Conservation (phyloP, 208 protist species). For the Leishmania amazonensis region DNA sequence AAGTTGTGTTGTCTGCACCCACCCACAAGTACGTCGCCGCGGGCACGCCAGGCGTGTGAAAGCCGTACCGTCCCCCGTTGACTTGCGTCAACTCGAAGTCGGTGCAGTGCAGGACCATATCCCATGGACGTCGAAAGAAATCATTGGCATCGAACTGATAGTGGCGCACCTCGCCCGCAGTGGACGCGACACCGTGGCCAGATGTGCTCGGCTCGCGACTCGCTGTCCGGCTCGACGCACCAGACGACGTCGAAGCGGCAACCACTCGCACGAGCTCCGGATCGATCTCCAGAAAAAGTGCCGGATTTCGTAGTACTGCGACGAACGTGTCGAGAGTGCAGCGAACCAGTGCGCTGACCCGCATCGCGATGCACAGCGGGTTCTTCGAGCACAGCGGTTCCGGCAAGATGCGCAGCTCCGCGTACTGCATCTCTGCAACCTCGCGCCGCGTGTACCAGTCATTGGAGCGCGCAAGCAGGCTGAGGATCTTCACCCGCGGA, state of each 20-base stretch:
- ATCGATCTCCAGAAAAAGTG: conserved; percentile 18
- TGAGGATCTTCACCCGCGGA: conserved; percentile 10
- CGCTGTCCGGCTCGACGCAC: background rate
- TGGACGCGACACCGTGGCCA: background rate
- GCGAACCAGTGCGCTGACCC: conserved; percentile 21
- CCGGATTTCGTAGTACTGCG: conserved; percentile 10
- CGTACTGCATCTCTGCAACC: conserved; percentile 13
- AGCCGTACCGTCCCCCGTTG: conserved; percentile 30
- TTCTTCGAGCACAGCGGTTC: conserved; percentile 3
- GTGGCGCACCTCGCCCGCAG: conserved; percentile 21
- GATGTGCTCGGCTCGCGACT: background rate
- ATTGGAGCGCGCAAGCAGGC: conserved; percentile 18
- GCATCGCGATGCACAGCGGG: conserved; percentile 23
- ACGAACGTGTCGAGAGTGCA: conserved; percentile 23
- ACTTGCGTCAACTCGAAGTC: conserved; percentile 9
- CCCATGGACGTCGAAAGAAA: conserved; percentile 16
- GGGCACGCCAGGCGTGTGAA: conserved; percentile 36
- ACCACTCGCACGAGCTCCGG: conserved; percentile 21
- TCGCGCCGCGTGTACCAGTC: conserved; percentile 29
- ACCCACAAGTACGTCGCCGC: conserved; percentile 37
- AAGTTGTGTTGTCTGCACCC: conserved; percentile 5
- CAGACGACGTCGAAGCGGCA: background rate
- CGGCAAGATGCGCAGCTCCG: conserved; percentile 26
- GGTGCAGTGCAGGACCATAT: conserved; percentile 20
- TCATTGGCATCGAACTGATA: conserved; percentile 24